Evolutionary conservation across 441 rosid species (phyloP), one percentile per base, ranked within the genome.

Genomic region (Erodium texanum): DNA sequence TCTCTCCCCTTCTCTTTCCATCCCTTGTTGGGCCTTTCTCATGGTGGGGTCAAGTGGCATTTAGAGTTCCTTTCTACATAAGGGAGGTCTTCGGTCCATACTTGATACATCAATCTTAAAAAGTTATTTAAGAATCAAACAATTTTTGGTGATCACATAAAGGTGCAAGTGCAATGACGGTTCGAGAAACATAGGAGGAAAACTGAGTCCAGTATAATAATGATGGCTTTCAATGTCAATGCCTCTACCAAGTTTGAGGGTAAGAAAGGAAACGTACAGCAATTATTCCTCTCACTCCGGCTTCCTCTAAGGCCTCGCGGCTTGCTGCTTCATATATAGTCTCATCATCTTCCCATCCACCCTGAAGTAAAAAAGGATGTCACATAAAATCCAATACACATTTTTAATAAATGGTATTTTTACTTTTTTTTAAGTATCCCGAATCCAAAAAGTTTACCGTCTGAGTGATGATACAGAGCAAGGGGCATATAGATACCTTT

Each of bases 261-360:
- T 11, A 10, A 7, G 1, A 65, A 68, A 56, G 54, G 45, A n/a
- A 19, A 73, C 89, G 11, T 85, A 85, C 92, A 70, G 66, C 67
- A 32, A 85, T 81, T 11, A 74, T 65, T 81, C 92, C 92, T 77
- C 62, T 76, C 4, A 87, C 83, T 59, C 92, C 92, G 0, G 92
- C 92, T 78, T 87, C 92, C 81, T 87, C 92, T 61, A 76, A 16
- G 73, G 89, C 84, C 75, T 87, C 92, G 2, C 92, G 87, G 32
- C 75, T 24, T 7, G 88, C 92, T 18, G 92, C 92, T 79, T 85
- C 81, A 22, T 67, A 69, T 11, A 85, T 54, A 3, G 85, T 80
- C 78, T 87, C 92, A 68, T 85, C 88, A 29, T 87, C 77, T 75
- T 87, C 92, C 89, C 89, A 85, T 56, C 89, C 89, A 36, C 92